Evolutionary conservation across 2,329 filamentous ascomycete species (phyloP).

Genomic region (Phialemonium atrogriseum): DNA sequence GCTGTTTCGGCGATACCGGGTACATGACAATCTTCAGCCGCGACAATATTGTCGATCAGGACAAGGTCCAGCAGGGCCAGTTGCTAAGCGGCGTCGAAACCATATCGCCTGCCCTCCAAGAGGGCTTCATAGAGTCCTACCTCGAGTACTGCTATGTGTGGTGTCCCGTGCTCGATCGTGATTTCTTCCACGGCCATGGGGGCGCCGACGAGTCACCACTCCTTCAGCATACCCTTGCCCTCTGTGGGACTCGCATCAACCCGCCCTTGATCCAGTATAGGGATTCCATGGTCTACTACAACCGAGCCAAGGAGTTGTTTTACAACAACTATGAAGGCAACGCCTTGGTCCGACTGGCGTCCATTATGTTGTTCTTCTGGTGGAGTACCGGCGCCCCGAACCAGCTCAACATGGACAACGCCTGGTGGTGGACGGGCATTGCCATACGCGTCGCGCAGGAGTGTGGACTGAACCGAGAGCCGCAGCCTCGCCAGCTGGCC

Average conservation of each 20-base stretch:
- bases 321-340: conserved; percentile 31
- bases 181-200: conserved; percentile 17
- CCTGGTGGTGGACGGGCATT: conserved; percentile 37
- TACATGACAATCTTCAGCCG: too few species aligned
- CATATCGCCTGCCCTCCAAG: too few species aligned
- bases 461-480: too few species aligned
- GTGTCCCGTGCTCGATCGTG: conserved; percentile 30
- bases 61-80: too few species aligned
- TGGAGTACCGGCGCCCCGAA: conserved; percentile 30
- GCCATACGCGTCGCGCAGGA: conserved; percentile 34
- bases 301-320: conserved; percentile 29
- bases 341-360: conserved; percentile 24
- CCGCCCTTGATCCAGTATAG: conserved; percentile 30
- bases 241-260: conserved; percentile 31
- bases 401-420: conserved; percentile 28
- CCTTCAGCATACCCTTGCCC: conserved; percentile 27
- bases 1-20: too few species aligned
- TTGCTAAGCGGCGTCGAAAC: too few species aligned
- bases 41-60: too few species aligned
- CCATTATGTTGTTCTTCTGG: conserved; percentile 34
- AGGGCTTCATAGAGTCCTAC: conserved; percentile 33
- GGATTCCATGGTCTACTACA: conserved; percentile 28
- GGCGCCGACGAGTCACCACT: conserved; percentile 25
- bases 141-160: conserved; percentile 32
- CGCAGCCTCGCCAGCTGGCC: too few species aligned